phyloP scores from a whole-genome alignment of 805 yeast genomes.

The Trichomonascus vanleenenianus region DNA sequence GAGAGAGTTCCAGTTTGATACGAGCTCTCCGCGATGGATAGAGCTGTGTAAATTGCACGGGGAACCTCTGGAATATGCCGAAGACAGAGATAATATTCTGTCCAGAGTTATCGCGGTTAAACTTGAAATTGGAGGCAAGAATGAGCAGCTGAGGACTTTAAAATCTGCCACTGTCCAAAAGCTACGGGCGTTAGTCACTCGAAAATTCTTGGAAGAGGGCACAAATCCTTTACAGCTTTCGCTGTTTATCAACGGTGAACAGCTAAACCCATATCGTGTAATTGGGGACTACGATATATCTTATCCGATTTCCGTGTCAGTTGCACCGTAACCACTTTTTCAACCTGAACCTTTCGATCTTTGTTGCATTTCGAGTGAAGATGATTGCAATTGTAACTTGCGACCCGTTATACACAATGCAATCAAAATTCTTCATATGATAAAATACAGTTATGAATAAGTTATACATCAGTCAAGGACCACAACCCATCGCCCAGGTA shows the following conservation, averaged over 20 bases:
- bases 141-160: conserved; percentile 18
- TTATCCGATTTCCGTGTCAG: no score
- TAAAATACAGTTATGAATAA: no score
- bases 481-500: conserved; percentile 79
- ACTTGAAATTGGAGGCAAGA: conserved; percentile 10
- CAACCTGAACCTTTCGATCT: no score
- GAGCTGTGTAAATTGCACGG: conserved; percentile 34
- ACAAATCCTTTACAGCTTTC: not conserved
- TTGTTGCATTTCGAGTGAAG: no score
- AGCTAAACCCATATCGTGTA: no score
- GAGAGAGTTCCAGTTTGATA: conserved; percentile 18
- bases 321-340: no score
- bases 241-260: no score
- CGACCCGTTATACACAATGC: no score
- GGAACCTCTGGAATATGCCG: conserved; percentile 9
- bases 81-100: conserved; percentile 7
- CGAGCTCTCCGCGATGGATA: conserved; percentile 33
- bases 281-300: no score
- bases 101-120: conserved; percentile 16
- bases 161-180: conserved; percentile 30
- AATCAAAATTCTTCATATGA: no score
- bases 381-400: no score
- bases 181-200: conserved; percentile 23
- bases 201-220: not conserved
- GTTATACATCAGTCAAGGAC: not conserved